Percentiles rank a stretch among this genome's conserved stretches.
These are phyloP conservation scores for Strobilomyces dryophilus DNA, from an alignment of 768 basidiomycete genomes.

Conservation along the genomic window DNA sequence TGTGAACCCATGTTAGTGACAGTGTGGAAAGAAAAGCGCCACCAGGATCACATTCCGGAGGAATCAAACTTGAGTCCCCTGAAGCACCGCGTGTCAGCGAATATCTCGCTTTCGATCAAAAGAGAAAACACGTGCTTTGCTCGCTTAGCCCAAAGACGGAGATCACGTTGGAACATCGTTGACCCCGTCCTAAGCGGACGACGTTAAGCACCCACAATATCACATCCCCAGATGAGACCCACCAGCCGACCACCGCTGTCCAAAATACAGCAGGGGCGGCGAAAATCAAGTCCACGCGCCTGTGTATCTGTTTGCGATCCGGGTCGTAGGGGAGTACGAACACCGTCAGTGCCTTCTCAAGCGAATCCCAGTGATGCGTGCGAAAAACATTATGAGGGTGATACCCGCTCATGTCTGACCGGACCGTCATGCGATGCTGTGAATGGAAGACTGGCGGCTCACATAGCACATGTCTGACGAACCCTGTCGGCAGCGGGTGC, in stretches of 20 bases:
- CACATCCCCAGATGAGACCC: conserved; percentile 5
- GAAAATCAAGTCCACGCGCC: conserved; percentile 84
- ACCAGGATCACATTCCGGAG: conserved; percentile 59
- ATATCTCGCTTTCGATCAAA: neutral
- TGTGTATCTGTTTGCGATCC: conserved; percentile 40
- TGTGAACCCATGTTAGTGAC: neutral
- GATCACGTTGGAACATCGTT: conserved; percentile 84
- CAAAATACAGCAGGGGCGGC: conserved; percentile 75
- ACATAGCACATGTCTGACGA: conserved; percentile 87
- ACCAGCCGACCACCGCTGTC: conserved; percentile 91
- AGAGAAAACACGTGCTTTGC: conserved; percentile 38
- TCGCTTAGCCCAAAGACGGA: conserved; percentile 69
- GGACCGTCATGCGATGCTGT: conserved; percentile 9
- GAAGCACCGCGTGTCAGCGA: conserved; percentile 3
- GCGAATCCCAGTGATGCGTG: conserved; percentile 67
- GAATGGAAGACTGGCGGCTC: conserved; percentile 23
- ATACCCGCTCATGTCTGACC: conserved; percentile 57
- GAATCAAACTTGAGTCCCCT: conserved; percentile 86
- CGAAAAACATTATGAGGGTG: conserved; percentile 50
- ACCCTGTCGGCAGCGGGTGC: conserved; percentile 36
- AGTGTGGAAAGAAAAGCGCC: neutral
- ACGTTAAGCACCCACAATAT: neutral
- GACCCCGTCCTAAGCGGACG: conserved; percentile 66
- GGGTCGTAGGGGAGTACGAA: conserved; percentile 54
- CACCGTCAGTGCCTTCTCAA: conserved; percentile 83